A percentile compares a stretch with the other conserved stretches of the same genome.
phyloP scores from a whole-genome alignment of 2,329 filamentous ascomycete genomes.

The Fusarium sarcochroum region DNA sequence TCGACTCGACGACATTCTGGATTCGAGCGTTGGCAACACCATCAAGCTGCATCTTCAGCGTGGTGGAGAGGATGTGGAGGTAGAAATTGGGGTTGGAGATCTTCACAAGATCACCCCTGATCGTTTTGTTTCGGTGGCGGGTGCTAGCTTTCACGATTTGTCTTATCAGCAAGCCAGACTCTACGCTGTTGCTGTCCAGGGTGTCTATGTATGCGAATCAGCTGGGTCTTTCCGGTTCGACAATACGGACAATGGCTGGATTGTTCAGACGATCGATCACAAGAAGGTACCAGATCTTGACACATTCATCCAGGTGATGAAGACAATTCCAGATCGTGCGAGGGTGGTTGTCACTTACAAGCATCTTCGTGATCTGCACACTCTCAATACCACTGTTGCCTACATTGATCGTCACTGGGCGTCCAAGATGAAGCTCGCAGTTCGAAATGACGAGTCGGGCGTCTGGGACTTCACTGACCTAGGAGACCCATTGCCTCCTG shows the following conservation, averaged over 20 bases:
- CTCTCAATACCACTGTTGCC: constrained; percentile 91
- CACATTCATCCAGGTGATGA: constrained; percentile 92
- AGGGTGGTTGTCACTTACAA: constrained; percentile 96
- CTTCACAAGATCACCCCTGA: constrained; percentile 96
- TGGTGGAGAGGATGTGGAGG: constrained; percentile 87
- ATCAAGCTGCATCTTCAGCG: constrained; percentile 88
- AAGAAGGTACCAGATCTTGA: constrained; percentile 90
- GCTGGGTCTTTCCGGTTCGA: constrained; percentile 96
- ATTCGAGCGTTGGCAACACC: constrained; percentile 85
- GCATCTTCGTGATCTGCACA: constrained; percentile 94
- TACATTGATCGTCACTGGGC: constrained; percentile 97
- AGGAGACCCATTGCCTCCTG: constrained; percentile 82
- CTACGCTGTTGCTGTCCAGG: constrained; percentile 91
- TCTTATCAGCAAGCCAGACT: constrained; percentile 98
- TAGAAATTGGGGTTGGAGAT: constrained; percentile 88
- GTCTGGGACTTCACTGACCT: constrained; percentile 96
- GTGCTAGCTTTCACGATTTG: constrained; percentile 93
- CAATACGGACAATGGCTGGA: constrained; percentile 90
- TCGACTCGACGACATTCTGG: constrained; percentile 89
- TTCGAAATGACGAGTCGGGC: constrained; percentile 90
- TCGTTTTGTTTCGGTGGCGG: constrained; percentile 93
- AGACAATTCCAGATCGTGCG: constrained; percentile 83
- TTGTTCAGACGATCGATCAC: constrained; percentile 93
- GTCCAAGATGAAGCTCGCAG: constrained; percentile 91
- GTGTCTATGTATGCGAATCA: constrained; percentile 95